These are phyloP conservation scores for Aspergillus vadensis DNA, from an alignment of 2,329 filamentous ascomycete species.

Conservation along the genomic window DNA sequence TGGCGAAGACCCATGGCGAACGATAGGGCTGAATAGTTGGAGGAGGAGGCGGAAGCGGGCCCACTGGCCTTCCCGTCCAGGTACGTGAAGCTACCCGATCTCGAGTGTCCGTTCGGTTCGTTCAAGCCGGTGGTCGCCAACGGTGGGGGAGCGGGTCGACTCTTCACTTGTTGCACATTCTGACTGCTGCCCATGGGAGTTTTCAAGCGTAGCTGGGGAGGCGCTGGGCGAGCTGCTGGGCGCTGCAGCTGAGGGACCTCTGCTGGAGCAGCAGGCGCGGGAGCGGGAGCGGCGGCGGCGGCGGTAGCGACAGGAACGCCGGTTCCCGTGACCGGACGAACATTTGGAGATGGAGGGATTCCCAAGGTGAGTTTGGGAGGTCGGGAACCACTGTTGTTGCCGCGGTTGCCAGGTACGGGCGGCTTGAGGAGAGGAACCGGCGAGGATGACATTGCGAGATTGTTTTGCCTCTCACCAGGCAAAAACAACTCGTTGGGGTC, in stretches of 20 bases:
- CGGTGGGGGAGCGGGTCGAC: conserved; percentile 59
- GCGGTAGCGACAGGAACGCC: conserved; percentile 37
- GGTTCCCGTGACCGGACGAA: conserved; percentile 66
- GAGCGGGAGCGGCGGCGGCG: too few relatives aligned
- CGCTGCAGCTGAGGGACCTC: conserved; percentile 37
- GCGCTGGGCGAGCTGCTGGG: conserved; percentile 57
- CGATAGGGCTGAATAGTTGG: conserved; percentile 78
- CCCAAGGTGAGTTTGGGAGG: conserved; percentile 81
- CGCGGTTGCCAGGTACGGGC: conserved; percentile 71
- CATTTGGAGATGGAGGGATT: conserved; percentile 84
- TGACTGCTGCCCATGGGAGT: conserved; percentile 81
- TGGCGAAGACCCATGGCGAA: conserved; percentile 72
- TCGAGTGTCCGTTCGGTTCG: conserved; percentile 77
- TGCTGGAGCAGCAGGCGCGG: conserved; percentile 11
- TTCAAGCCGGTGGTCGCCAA: conserved; percentile 71
- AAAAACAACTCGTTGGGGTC: conserved; percentile 45
- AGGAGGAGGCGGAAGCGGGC: conserved; percentile 82
- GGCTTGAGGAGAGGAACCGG: conserved; percentile 80
- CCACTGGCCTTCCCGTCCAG: conserved; percentile 76
- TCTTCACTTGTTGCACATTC: conserved; percentile 66
- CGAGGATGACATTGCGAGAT: conserved; percentile 65
- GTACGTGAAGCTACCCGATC: conserved; percentile 80
- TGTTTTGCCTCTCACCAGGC: conserved; percentile 44
- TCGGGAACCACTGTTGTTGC: conserved; percentile 61
- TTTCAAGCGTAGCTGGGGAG: conserved; percentile 79